These are phyloP conservation scores for Boletus huronensis DNA, from an alignment of 768 basidiomycete species.

Conservation along the genomic window DNA sequence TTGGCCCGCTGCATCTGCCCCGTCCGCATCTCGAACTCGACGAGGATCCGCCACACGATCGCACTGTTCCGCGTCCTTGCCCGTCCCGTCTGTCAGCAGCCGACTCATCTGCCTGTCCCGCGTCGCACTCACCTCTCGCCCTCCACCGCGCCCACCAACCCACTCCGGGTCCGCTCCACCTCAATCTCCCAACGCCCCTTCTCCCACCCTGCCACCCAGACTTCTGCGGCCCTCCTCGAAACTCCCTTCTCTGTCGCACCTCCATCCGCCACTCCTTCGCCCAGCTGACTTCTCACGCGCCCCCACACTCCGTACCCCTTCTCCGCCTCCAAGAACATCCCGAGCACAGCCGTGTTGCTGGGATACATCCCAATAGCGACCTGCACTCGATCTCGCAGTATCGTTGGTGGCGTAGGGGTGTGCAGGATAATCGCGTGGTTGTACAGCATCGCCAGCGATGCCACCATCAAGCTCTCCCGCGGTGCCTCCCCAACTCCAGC, in stretches of 20 bases:
- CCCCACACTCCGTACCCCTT: slow-evolving; percentile 80
- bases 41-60: slow-evolving; percentile 66
- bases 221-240: slow-evolving; percentile 57
- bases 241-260: slow-evolving; percentile 51
- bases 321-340: slow-evolving; percentile 73
- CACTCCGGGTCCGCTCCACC: slow-evolving; percentile 64
- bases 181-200: slow-evolving; percentile 67
- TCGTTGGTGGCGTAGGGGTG: slow-evolving; percentile 52
- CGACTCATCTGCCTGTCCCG: no score
- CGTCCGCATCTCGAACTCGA: slow-evolving; percentile 73
- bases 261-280: slow-evolving; percentile 38
- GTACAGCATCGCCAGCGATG: slow-evolving; percentile 58
- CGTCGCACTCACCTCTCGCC: slow-evolving; percentile 54
- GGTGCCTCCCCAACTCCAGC: slow-evolving; percentile 5
- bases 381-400: slow-evolving; percentile 56
- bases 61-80: slow-evolving; percentile 65
- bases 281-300: slow-evolving; percentile 53
- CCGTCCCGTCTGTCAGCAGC: slow-evolving; percentile 10
- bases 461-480: slow-evolving; percentile 54
- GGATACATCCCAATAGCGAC: slow-evolving; percentile 57
- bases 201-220: slow-evolving; percentile 83
- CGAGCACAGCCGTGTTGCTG: slow-evolving; percentile 67
- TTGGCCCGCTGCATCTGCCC: slow-evolving; percentile 62
- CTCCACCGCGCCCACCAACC: slow-evolving; percentile 59
- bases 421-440: slow-evolving; percentile 52